Evolutionary conservation across 257 asterid species (phyloP).

Genomic region (Lantana camara): DNA sequence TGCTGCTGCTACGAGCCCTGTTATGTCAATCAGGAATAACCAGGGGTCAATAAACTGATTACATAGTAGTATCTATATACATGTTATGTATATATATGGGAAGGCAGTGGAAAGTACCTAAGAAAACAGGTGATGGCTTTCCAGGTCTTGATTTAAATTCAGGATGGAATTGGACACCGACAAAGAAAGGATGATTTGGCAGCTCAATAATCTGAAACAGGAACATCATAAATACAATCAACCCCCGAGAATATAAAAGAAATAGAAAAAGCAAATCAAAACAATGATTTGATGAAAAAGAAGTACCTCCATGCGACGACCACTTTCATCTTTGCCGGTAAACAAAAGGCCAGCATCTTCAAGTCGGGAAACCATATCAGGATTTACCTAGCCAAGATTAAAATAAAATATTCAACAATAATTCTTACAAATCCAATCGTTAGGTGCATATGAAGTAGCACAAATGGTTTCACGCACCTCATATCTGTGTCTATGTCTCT

Average conservation of each 20-base stretch:
- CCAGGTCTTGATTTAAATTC: conserved; percentile 84
- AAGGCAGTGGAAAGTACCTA: conserved; percentile 43
- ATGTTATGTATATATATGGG: background rate
- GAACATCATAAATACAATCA: conserved; percentile 13
- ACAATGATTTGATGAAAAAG: conserved; percentile 11
- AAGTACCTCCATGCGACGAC: conserved; percentile 76
- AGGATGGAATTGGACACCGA: conserved; percentile 79
- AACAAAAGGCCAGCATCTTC: conserved; percentile 74
- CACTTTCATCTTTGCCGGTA: conserved; percentile 77
- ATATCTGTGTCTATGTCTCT: conserved; percentile 97
- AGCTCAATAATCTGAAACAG: conserved; percentile 68
- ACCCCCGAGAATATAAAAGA: background rate
- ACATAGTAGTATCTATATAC: background rate
- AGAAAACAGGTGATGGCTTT: conserved; percentile 66
- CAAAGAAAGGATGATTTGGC: conserved; percentile 65
- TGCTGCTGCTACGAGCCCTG: conserved; percentile 78
- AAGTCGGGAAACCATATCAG: conserved; percentile 66
- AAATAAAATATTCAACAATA: conserved; percentile 18
- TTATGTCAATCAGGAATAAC: conserved; percentile 1
- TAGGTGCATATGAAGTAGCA: background rate
- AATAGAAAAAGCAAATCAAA: conserved; percentile 1
- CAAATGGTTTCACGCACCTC: conserved; percentile 58
- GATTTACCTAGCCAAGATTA: conserved; percentile 57
- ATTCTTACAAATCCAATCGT: conserved; percentile 1
- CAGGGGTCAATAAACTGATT: background rate